Evolutionary conservation across 345 rosid genomes (phyloP).

Genomic region (Raphanus raphanistrum): DNA sequence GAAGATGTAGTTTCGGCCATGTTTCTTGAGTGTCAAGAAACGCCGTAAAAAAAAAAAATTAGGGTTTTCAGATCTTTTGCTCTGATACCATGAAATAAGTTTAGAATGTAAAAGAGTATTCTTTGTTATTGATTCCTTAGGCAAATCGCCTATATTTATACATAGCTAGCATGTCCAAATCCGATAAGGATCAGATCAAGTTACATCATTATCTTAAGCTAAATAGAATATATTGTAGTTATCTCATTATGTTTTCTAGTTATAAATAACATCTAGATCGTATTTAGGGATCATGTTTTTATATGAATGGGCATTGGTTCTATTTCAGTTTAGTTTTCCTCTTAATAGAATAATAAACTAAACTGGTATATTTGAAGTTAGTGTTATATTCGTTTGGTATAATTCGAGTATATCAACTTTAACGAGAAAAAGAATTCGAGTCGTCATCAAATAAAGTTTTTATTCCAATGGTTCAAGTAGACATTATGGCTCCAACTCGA

Average conservation of each 20-base stretch:
- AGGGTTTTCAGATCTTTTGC: no score
- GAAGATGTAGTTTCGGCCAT: no score
- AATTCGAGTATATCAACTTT: neutral
- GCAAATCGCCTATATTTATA: no score
- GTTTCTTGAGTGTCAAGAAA: no score
- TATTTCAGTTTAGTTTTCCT: neutral
- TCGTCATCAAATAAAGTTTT: neutral
- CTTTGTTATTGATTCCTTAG: no score
- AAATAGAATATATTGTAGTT: no score
- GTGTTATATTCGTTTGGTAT: neutral
- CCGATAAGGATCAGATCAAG: no score
- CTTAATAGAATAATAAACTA: neutral
- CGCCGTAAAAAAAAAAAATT: no score
- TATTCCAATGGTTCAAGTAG: neutral
- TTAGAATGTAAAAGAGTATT: no score
- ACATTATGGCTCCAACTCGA: neutral
- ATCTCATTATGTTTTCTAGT: neutral
- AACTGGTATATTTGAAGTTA: neutral
- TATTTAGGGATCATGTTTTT: neutral
- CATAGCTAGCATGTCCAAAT: no score
- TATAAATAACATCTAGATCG: neutral
- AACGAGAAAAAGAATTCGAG: neutral
- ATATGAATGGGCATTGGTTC: neutral
- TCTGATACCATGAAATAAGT: no score
- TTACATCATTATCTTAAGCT: no score